A percentile compares a stretch with the other conserved stretches of the same genome.
These are phyloP conservation scores for Cercospora beticola DNA, from an alignment of 2,329 filamentous ascomycete genomes.

Conservation along the genomic window DNA sequence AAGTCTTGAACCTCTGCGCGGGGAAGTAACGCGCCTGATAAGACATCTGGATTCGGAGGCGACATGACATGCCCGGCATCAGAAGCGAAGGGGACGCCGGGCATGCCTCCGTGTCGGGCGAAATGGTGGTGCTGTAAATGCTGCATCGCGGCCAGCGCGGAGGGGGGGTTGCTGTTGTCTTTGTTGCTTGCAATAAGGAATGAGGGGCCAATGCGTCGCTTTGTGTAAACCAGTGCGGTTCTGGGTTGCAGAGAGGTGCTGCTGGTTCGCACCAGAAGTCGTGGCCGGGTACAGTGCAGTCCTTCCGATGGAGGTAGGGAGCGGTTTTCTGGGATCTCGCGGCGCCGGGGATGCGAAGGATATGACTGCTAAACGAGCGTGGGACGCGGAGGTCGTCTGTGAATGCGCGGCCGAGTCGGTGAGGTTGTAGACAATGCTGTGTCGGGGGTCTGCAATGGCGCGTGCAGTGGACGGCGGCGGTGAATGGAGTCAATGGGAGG, in stretches of 20 bases:
- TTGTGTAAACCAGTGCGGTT: not conserved
- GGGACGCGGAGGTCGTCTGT: not conserved
- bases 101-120: slow-evolving; percentile 13
- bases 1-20: slow-evolving; percentile 18
- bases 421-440: not conserved
- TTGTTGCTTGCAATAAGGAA: slow-evolving; percentile 8
- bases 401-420: not conserved
- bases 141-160: slow-evolving; percentile 28
- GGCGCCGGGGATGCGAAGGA: not conserved
- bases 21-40: slow-evolving; percentile 14
- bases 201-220: slow-evolving; percentile 11
- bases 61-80: slow-evolving; percentile 24
- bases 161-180: slow-evolving; percentile 10
- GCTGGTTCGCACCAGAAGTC: not conserved
- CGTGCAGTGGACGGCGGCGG: not conserved
- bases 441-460: not conserved
- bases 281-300: not conserved
- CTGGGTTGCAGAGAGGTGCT: not conserved
- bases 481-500: slow-evolving; percentile 1
- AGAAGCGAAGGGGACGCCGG: slow-evolving; percentile 11
- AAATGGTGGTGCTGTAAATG: slow-evolving; percentile 20
- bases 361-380: slow-evolving; percentile 2
- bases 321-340: not conserved
- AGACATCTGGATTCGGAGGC: slow-evolving; percentile 21
- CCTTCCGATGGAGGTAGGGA: not conserved